Evolutionary conservation across 306 rosid genomes (phyloP).

Genomic region (Heteromeles arbutifolia): DNA sequence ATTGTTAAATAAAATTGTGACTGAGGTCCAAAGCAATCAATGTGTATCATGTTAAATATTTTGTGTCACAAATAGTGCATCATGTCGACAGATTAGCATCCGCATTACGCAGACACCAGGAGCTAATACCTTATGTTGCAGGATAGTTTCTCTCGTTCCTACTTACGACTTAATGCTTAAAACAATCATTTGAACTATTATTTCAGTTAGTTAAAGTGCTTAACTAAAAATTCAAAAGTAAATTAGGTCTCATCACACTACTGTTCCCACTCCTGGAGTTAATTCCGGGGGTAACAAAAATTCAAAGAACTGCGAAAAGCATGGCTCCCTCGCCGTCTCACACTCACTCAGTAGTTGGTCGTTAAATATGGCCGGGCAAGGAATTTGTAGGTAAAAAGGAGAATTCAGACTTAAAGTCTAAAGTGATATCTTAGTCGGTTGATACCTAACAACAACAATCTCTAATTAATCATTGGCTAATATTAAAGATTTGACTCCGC

Average conservation of each 20-base stretch:
- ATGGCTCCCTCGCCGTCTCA: not conserved
- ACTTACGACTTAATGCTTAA: too few relatives aligned
- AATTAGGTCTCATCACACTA: not conserved
- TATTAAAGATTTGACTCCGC: conserved; percentile 17
- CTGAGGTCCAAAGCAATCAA: not conserved
- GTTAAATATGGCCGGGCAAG: not conserved
- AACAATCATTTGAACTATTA: too few relatives aligned
- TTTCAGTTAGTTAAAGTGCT: not conserved
- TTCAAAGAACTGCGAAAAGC: not conserved
- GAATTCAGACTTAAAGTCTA: not conserved
- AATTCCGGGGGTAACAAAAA: not conserved
- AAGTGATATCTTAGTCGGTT: not conserved
- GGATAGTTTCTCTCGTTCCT: not conserved
- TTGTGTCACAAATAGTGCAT: not conserved
- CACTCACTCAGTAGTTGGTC: not conserved
- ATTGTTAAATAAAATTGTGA: too few relatives aligned
- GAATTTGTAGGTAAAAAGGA: not conserved
- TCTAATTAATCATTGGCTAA: not conserved
- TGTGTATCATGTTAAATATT: not conserved
- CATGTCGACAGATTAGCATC: too few relatives aligned
- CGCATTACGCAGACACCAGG: not conserved
- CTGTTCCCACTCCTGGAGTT: not conserved
- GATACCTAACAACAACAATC: not conserved
- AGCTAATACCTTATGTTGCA: not conserved
- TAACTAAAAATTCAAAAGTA: not conserved